Percentiles rank a stretch among this genome's conserved stretches.
Conservation (phyloP, 208 protist species). For the Trichomonas tenax region DNA sequence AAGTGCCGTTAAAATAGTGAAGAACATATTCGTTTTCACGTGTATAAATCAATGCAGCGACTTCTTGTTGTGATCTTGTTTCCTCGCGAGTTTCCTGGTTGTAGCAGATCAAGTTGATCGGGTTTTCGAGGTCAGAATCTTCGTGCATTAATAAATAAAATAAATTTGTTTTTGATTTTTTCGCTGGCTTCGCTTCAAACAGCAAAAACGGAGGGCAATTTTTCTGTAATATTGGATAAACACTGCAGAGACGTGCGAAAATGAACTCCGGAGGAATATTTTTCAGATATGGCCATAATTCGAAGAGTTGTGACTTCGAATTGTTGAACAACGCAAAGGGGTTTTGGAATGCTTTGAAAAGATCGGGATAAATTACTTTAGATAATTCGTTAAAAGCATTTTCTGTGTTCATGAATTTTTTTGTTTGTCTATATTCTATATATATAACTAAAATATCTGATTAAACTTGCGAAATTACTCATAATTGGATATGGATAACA, state of each 20-base stretch:
- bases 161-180: not conserved
- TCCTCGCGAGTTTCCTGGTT: not conserved
- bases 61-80: not conserved
- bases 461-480: too few species aligned
- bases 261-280: not conserved
- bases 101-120: not conserved
- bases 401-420: not conserved
- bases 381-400: not conserved
- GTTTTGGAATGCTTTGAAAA: not conserved
- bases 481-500: too few species aligned
- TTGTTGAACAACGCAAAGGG: not conserved
- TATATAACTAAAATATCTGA: too few species aligned
- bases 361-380: not conserved
- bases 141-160: not conserved
- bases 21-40: not conserved
- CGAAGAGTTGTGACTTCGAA: not conserved
- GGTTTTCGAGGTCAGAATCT: not conserved
- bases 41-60: not conserved
- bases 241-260: not conserved
- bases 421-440: not conserved
- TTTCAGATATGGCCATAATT: not conserved
- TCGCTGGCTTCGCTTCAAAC: not conserved
- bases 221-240: not conserved
- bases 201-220: not conserved
- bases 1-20: not conserved